Evolutionary conservation across 495 filamentous ascomycete genomes (phyloP).

Genomic region (Xylaria flabelliformis): DNA sequence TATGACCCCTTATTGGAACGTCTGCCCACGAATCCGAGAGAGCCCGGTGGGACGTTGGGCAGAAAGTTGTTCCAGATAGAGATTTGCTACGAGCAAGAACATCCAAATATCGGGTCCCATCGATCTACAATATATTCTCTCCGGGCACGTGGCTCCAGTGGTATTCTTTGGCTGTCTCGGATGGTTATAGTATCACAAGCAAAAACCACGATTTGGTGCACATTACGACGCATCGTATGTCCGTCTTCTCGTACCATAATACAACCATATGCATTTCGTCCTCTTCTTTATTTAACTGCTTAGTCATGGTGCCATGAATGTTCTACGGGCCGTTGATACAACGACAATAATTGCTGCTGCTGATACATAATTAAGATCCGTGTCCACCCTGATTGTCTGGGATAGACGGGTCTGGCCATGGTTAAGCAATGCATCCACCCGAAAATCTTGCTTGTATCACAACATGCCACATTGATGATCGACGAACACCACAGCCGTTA

Average conservation of each 20-base stretch:
- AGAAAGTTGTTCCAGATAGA: conserved; percentile 37
- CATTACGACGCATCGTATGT: conserved; percentile 9
- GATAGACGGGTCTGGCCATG: conserved; percentile 18
- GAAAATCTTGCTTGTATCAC: not conserved
- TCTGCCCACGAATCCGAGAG: conserved; percentile 20
- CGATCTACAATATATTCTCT: conserved; percentile 26
- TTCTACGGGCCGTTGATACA: conserved; percentile 6
- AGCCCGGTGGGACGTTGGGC: conserved; percentile 39
- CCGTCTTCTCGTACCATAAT: not conserved
- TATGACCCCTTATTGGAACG: conserved; percentile 7
- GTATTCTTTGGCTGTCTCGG: conserved; percentile 26
- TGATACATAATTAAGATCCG: conserved; percentile 15
- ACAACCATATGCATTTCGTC: not conserved
- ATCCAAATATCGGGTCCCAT: conserved; percentile 19
- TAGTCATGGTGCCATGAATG: not conserved
- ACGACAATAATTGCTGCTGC: not conserved
- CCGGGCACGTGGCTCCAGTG: conserved; percentile 43
- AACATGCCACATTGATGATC: conserved; percentile 20
- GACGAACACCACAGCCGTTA: conserved; percentile 24
- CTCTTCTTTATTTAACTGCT: not conserved
- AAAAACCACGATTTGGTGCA: not conserved
- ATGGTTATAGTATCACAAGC: conserved; percentile 2
- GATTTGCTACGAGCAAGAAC: conserved; percentile 11
- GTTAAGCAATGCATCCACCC: conserved; percentile 12
- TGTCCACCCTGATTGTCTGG: conserved; percentile 10